Conservation (phyloP, 768 basidiomycete genomes). For the Cubamyces lactineus region DNA sequence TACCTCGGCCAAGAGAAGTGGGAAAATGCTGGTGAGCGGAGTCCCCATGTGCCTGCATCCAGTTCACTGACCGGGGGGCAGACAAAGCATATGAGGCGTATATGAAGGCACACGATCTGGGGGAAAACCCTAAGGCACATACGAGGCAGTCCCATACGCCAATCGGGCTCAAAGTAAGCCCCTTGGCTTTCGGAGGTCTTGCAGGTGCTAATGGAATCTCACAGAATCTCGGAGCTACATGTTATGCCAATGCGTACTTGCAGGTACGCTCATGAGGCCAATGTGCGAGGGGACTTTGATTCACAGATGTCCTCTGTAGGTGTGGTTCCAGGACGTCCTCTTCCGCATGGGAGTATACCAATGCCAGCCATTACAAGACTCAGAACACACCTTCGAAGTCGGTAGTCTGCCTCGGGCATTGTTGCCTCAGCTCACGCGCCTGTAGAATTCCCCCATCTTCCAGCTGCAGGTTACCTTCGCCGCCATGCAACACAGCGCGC, state of each 20-base stretch:
- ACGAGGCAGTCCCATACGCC: conserved; percentile 60
- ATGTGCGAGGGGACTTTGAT: background rate
- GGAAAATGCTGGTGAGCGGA: conserved; percentile 67
- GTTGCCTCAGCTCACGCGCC: background rate
- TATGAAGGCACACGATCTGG: conserved; percentile 54
- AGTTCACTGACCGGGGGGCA: conserved; percentile 32
- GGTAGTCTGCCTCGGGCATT: conserved; percentile 13
- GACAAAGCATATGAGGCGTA: conserved; percentile 56
- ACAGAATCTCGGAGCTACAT: conserved; percentile 95
- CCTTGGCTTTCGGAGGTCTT: background rate
- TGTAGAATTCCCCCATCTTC: conserved; percentile 76
- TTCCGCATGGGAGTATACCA: conserved; percentile 85
- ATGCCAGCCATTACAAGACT: conserved; percentile 62
- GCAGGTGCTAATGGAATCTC: background rate
- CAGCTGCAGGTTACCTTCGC: conserved; percentile 83
- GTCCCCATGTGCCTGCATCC: conserved; percentile 18
- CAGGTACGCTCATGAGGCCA: conserved; percentile 55
- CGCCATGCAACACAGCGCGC: conserved; percentile 74
- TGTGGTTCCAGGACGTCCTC: conserved; percentile 87
- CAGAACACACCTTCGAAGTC: conserved; percentile 48
- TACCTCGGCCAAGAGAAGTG: conserved; percentile 84
- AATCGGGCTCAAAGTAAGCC: conserved; percentile 73
- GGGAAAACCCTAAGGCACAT: conserved; percentile 54
- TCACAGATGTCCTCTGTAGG: conserved; percentile 46
- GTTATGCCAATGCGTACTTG: conserved; percentile 94